Evolutionary conservation across 441 rosid species (phyloP), one percentile per base, ranked within the genome.

Genomic region (Populus hybrid): DNA sequence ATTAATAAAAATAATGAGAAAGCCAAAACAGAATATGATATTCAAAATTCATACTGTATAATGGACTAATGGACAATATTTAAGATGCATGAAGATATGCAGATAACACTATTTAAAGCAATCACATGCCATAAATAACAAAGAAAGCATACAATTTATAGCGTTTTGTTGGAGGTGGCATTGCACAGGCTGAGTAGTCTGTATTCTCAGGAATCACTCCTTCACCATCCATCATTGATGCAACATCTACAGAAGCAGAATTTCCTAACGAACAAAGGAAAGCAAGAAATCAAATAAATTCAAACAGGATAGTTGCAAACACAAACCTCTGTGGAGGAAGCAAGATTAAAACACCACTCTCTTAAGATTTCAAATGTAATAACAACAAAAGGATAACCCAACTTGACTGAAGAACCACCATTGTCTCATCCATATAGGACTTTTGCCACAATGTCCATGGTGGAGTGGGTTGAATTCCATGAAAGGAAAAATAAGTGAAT

Each of bases 91-190:
- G 19, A 75, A 67, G n/a, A 79, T 42, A 73, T 9, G 75, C 14
- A 57, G 72, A 77, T 35, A 64, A 75, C 71, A 75, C 71, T 72
- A 74, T 72, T 76, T 72, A 77, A 72, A 81, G 68, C 69, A 77
- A 76, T 82, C 32, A 67, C 50, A 69, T 71, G 71, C 50, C 28
- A 21, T 35, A 80, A 74, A 66, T 28, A 65, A 80, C 67, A 30
- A 66, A 76, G 76, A 79, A 80, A 76, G 68, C 88, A 80, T 88
- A 90, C 91, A 82, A 28, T 85, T 87, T 90, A 79, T 82, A 72
- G 77, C 90, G 89, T 77, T 88, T 90, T 80, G 82, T 80, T 73
- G 89, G 87, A 71, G 89, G 88, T 65, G 80, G 82, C 86, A 83
- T 76, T 75, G 28, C 78, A 75, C 79, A 80, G 46, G 80, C 82